Evolutionary conservation across 176 grass and related monocot species (phyloP).

Genomic region (Rhynchospora breviuscula): DNA sequence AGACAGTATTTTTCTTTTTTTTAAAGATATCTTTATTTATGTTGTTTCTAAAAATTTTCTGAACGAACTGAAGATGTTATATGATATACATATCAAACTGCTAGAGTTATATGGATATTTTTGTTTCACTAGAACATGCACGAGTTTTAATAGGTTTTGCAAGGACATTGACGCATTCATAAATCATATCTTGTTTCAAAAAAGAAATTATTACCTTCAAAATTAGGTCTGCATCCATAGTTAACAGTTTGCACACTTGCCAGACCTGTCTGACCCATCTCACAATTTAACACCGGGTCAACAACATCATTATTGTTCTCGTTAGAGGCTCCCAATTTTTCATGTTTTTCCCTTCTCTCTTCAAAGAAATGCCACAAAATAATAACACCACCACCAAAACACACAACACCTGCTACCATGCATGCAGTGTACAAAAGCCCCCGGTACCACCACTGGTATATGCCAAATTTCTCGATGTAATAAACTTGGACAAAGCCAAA

Average conservation of each 20-base stretch:
- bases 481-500: conserved; percentile 58
- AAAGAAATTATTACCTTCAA: conserved; percentile 48
- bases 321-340: conserved; percentile 25
- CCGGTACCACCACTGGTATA: conserved; percentile 78
- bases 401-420: conserved; percentile 55
- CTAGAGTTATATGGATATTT: background rate
- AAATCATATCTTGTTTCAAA: background rate
- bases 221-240: conserved; percentile 79
- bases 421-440: conserved; percentile 63
- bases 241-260: conserved; percentile 44
- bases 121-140: background rate
- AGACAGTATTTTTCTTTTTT: background rate
- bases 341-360: conserved; percentile 38
- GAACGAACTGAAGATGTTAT: background rate
- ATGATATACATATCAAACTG: background rate
- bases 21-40: no score
- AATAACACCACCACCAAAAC: conserved; percentile 62
- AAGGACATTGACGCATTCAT: background rate
- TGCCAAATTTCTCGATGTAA: conserved; percentile 52
- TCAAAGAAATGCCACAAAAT: conserved; percentile 66
- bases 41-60: background rate
- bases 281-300: background rate
- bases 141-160: background rate
- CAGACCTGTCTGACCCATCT: conserved; percentile 21
- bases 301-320: background rate